Evolutionary conservation across 805 yeast genomes (phyloP).

Genomic region (Zygoascus tannicola): DNA sequence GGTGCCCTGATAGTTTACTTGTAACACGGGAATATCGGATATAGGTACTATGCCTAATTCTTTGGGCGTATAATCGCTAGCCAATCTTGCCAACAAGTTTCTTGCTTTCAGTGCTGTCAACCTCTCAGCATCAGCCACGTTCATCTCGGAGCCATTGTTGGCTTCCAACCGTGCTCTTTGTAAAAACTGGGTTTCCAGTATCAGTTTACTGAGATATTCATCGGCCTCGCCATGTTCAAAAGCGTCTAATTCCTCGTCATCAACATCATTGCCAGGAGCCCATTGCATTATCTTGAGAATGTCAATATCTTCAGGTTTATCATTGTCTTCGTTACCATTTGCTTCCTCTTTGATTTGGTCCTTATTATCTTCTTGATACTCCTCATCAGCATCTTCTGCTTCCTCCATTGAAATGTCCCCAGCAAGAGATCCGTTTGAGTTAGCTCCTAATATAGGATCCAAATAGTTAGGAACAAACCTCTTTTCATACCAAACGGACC

Average conservation of each 20-base stretch:
- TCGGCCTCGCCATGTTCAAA: constrained; percentile 35
- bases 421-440: not conserved
- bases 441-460: not conserved
- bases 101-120: constrained; percentile 27
- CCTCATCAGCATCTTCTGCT: constrained; percentile 15
- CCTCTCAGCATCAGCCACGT: constrained; percentile 25
- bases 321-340: not conserved
- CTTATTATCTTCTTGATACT: constrained; percentile 15
- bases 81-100: constrained; percentile 36
- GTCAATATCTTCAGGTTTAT: constrained; percentile 13
- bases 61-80: constrained; percentile 26
- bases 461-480: not conserved
- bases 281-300: constrained; percentile 36
- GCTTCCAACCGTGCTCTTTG: constrained; percentile 38
- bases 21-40: constrained; percentile 53
- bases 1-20: constrained; percentile 66
- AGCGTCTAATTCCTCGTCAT: constrained; percentile 44
- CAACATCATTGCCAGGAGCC: constrained; percentile 41
- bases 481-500: constrained; percentile 29
- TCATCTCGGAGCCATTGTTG: constrained; percentile 19
- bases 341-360: not conserved
- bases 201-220: constrained; percentile 35
- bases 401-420: constrained; percentile 10
- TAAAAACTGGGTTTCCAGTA: constrained; percentile 41
- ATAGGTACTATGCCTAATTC: constrained; percentile 19